A percentile compares a stretch with the other conserved stretches of the same genome.
phyloP scores from a whole-genome alignment of 1,284 basidiomycete species.

The Ustilago shanxiensis region DNA sequence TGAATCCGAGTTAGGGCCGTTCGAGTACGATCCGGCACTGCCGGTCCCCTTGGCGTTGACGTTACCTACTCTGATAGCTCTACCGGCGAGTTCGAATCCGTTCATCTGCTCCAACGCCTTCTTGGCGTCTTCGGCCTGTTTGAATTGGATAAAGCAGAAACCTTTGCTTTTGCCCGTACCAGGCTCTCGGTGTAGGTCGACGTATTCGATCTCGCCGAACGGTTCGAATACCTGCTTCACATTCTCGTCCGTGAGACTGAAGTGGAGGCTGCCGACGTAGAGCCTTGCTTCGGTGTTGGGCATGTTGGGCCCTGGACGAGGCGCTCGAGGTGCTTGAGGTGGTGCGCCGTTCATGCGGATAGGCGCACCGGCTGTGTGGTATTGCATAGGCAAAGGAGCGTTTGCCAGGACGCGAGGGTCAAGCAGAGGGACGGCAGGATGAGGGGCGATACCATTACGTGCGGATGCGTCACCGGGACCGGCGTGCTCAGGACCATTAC shows the following conservation, averaged over 20 bases:
- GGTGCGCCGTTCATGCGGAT: constrained; percentile 39
- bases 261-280: constrained; percentile 95
- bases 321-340: constrained; percentile 17
- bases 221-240: constrained; percentile 98
- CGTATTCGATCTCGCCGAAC: constrained; percentile 96
- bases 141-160: constrained; percentile 96
- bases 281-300: constrained; percentile 77
- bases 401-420: constrained; percentile 36
- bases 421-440: constrained; percentile 32
- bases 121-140: constrained; percentile 87
- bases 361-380: constrained; percentile 41
- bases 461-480: constrained; percentile 16
- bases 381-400: constrained; percentile 50
- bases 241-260: constrained; percentile 94
- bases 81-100: constrained; percentile 94
- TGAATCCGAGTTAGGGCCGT: constrained; percentile 16
- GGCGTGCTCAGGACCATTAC: constrained; percentile 75
- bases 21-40: constrained; percentile 15
- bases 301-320: constrained; percentile 60
- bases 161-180: constrained; percentile 93
- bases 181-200: constrained; percentile 94
- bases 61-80: constrained; percentile 74
- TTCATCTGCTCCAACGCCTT: constrained; percentile 99
- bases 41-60: constrained; percentile 58
- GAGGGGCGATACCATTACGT: constrained; percentile 28